Evolutionary conservation across 805 yeast species (phyloP).

Genomic region (Spencermartinsiella europaea): DNA sequence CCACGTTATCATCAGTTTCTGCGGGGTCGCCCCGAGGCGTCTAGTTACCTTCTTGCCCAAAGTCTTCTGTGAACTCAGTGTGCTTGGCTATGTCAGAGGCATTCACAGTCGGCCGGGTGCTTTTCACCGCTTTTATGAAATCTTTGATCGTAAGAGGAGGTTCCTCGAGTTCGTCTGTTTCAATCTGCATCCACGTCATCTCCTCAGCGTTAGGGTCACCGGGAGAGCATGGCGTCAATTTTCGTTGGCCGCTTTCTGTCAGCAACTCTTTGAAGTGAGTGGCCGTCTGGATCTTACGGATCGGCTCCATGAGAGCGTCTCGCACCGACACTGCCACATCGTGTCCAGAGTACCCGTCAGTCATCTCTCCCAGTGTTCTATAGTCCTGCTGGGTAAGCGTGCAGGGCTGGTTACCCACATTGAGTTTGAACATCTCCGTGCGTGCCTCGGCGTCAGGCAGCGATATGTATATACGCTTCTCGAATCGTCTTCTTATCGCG

Average conservation of each 20-base stretch:
- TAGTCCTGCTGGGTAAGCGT: slow-evolving; percentile 67
- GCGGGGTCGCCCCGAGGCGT: not conserved
- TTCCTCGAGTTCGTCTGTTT: slow-evolving; percentile 80
- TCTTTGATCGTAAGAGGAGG: slow-evolving; percentile 89
- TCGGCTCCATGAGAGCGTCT: slow-evolving; percentile 97
- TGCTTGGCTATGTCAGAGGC: slow-evolving; percentile 76
- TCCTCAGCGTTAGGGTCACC: slow-evolving; percentile 86
- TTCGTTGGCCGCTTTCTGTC: slow-evolving; percentile 29
- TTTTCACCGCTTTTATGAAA: slow-evolving; percentile 85
- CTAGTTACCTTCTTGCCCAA: slow-evolving; percentile 94
- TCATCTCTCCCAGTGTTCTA: slow-evolving; percentile 78
- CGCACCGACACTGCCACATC: slow-evolving; percentile 95
- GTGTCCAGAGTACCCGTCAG: slow-evolving; percentile 96
- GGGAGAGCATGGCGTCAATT: slow-evolving; percentile 91
- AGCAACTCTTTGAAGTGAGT: slow-evolving; percentile 73
- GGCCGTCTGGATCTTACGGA: slow-evolving; percentile 89
- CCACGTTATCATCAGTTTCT: not conserved
- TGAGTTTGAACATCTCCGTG: slow-evolving; percentile 87
- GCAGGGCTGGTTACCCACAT: slow-evolving; percentile 88
- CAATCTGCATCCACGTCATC: slow-evolving; percentile 90
- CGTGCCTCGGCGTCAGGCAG: slow-evolving; percentile 93
- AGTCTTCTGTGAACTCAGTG: slow-evolving; percentile 83
- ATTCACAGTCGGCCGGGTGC: slow-evolving; percentile 93
- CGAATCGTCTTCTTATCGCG: slow-evolving; percentile 95
- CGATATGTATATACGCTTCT: slow-evolving; percentile 89